Conservation (phyloP, 2,329 filamentous ascomycete species). For the Monascus ruber region DNA sequence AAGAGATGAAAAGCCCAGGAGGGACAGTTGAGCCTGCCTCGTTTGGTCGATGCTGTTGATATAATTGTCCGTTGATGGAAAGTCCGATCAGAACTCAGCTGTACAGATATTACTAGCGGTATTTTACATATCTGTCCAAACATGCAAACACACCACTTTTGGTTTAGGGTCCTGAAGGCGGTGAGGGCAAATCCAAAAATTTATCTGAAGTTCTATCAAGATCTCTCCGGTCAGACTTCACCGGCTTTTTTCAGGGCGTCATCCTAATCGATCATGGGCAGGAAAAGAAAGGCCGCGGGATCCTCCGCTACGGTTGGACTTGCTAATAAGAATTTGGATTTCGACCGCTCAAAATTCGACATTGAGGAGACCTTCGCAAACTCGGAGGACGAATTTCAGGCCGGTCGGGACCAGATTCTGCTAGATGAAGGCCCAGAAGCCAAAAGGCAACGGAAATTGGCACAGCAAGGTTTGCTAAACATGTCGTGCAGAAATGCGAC, state of each 20-base stretch:
- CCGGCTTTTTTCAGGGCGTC: background rate
- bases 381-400: slow-evolving; percentile 86
- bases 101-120: background rate
- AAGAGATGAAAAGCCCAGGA: slow-evolving; percentile 2
- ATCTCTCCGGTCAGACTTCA: too few relatives aligned
- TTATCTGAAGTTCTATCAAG: slow-evolving; percentile 3
- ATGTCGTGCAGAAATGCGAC: background rate
- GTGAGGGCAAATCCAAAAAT: slow-evolving; percentile 6
- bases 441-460: slow-evolving; percentile 61
- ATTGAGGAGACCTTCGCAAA: slow-evolving; percentile 69
- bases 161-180: slow-evolving; percentile 6
- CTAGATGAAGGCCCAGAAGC: slow-evolving; percentile 69
- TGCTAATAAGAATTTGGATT: slow-evolving; percentile 16
- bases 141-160: slow-evolving; percentile 11
- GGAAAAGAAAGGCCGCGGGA: slow-evolving; percentile 57
- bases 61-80: too few relatives aligned
- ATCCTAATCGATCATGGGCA: slow-evolving; percentile 33
- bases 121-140: background rate
- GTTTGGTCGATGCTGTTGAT: too few relatives aligned
- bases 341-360: slow-evolving; percentile 24
- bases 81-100: too few relatives aligned
- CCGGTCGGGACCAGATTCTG: slow-evolving; percentile 74
- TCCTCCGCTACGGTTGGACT: slow-evolving; percentile 27
- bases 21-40: background rate
- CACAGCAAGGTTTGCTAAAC: slow-evolving; percentile 49